A percentile compares a stretch with the other conserved stretches of the same genome.
Evolutionary conservation across 768 basidiomycete species (phyloP).

Genomic region (Pleurotus sapidus): DNA sequence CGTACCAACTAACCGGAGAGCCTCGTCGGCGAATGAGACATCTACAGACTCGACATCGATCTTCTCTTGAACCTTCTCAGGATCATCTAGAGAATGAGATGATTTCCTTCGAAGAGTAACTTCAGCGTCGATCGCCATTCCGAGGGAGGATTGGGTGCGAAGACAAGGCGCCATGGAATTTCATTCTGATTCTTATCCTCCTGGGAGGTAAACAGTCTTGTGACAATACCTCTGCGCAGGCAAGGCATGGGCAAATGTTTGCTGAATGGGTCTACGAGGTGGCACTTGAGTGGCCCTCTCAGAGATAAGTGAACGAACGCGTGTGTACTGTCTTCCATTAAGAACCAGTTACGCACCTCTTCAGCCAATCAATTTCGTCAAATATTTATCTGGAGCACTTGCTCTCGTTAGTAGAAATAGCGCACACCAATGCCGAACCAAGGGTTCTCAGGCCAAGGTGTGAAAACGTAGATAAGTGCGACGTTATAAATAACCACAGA

Average conservation of each 20-base stretch:
- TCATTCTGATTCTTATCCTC: not conserved
- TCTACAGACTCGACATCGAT: constrained; percentile 23
- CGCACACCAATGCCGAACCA: too few species aligned
- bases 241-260: constrained; percentile 1
- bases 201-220: not conserved
- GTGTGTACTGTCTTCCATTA: not conserved
- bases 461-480: too few species aligned
- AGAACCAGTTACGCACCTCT: not conserved
- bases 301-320: constrained; percentile 3
- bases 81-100: constrained; percentile 6
- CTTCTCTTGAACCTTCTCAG: constrained; percentile 29
- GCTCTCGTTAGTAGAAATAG: too few species aligned
- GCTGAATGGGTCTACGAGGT: constrained; percentile 5
- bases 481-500: too few species aligned
- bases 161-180: not conserved
- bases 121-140: constrained; percentile 4
- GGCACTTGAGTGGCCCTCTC: not conserved
- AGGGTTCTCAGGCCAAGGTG: too few species aligned
- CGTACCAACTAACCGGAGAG: constrained; percentile 55
- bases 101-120: constrained; percentile 3
- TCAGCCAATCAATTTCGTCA: not conserved
- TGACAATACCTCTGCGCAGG: not conserved
- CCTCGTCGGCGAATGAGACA: constrained; percentile 52
- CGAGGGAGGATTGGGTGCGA: not conserved
- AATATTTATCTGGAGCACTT: too few species aligned